Base-by-base conservation (phyloP, 129 eudicot genomes). In the Pittosporum tobira region DNA sequence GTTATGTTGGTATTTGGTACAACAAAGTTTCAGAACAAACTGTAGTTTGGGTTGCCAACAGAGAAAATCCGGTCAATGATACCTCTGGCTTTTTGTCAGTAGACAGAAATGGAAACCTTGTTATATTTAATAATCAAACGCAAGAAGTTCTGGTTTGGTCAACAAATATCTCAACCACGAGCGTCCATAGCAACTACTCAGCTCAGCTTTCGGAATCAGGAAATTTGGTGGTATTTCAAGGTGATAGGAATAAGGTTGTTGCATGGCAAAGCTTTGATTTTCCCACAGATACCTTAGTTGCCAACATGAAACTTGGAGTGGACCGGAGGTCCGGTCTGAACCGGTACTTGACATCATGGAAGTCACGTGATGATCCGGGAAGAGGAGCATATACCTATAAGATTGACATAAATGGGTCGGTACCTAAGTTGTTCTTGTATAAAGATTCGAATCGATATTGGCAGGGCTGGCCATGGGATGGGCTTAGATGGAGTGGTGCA, bases 381-480 rank as follows among this genome's bases (percentile, higher is more conserved):
- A 4, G 29, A 19, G 71, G 71, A 10, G 21, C 56, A 1, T 71
- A 28, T 42, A 25, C 59, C 5, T 55, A 54, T 14, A 57, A 54
- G 34, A 11, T 71, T 37, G 76, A 63, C 20, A 22, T 36, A 14
- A 38, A 47, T 45, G 70, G 76, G 10, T 50, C 48, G 21, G 70
- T 45, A 0, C 49, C 76, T n/a, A 65, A 71, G 19, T 3, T 63
- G 2, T 71, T 54, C 27, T 38, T 71, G 65, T 52, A 51, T 16
- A 36, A 37, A 21, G 49, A 42, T 28, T 30, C 56, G 14, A n/a
- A 54, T 2, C 38, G 29, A 13, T 1, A 25, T 7, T 72, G 63
- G 44, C 71, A 71, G 9, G 20, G 53, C 44, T 71, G 77, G 23
- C 66, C 77, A 5, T 72, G 77, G 77, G 61, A 47, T 13, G 77